Base-by-base conservation (phyloP, 2,329 filamentous ascomycete species). In the Gliomastix tumulicola region DNA sequence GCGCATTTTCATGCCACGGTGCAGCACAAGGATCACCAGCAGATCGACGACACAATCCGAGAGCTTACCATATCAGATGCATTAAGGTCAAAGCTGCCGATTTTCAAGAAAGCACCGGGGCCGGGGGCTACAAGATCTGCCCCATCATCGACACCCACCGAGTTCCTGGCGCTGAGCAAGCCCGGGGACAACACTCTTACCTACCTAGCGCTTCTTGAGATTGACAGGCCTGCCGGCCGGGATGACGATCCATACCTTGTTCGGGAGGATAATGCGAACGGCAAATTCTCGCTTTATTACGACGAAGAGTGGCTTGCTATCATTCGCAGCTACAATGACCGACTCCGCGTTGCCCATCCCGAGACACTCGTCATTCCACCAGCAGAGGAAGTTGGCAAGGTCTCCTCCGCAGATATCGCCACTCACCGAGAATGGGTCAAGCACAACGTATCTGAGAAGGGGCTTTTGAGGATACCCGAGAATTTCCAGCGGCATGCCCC, bases 261-360 rank as follows among this genome's bases (percentile, higher is more conserved):
- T 35, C 45, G 44, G 30, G 46, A 50, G 6, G 39, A 36, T 6
- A 19, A 47, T 13, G 38, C 40, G 5, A 38, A 36, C 2, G 47
- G 50, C 15, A 78, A 79, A 2, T 74, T 78, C 46, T 67, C 64
- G 10, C 69, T 96, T 1, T 66, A 79, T 33, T 97, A 98, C 55
- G 92, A 98, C 57, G 78, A 82, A 11, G 92, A 98, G 63, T 98
- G 90, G 90, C 78, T 98, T 7, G 84, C 92, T 30, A 96, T 98
- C 44, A 89, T 82, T 11, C 84, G 90, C 30, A 82, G 79, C 7
- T 94, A 96, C 52, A 77, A 84, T 27, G 49, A 67, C 4, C 69
- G 77, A 28, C 68, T 92, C 3, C 59, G 65, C 2, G 64, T 90
- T 25, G 84, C 86, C 40, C 68, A 82, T 44, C 68, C 68, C 6